Conservation (phyloP, 2,329 filamentous ascomycete species). For the Fusarium zealandicum region DNA sequence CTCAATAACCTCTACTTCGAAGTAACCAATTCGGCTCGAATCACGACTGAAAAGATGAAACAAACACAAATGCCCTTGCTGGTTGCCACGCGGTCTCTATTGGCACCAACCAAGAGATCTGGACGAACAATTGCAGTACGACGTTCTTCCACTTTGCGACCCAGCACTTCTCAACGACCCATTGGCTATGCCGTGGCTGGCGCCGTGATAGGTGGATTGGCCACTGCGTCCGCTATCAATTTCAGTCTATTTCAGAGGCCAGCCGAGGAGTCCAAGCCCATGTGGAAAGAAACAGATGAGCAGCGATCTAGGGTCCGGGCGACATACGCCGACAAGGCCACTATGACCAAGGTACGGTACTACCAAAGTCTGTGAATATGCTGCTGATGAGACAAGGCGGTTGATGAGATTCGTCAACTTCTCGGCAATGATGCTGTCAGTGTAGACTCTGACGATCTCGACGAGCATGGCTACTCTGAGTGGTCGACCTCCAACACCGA, state of each 20-base stretch:
- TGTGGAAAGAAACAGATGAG: slow-evolving; percentile 16
- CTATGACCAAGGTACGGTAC: slow-evolving; percentile 31
- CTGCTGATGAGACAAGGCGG: not conserved
- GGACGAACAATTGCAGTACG: not conserved
- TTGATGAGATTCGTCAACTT: not conserved
- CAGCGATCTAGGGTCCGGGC: not conserved
- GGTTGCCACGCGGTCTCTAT: not conserved
- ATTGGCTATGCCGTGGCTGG: not conserved
- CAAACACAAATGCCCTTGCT: not conserved
- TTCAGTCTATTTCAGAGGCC: not conserved
- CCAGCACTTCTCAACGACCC: not conserved
- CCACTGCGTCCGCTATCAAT: not conserved
- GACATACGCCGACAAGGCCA: slow-evolving; percentile 36
- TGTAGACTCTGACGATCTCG: slow-evolving; percentile 69
- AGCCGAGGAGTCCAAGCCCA: not conserved
- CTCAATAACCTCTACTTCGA: too few species aligned
- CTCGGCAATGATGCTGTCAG: slow-evolving; percentile 65
- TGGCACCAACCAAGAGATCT: not conserved
- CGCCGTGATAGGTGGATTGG: not conserved
- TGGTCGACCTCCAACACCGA: slow-evolving; percentile 74
- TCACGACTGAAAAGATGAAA: not conserved
- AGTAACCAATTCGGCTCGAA: not conserved
- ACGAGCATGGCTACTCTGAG: slow-evolving; percentile 72
- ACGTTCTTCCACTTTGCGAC: not conserved
- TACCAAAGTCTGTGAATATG: not conserved